phyloP scores from a whole-genome alignment of 2,329 filamentous ascomycete genomes.

The Huntiella abstrusa region DNA sequence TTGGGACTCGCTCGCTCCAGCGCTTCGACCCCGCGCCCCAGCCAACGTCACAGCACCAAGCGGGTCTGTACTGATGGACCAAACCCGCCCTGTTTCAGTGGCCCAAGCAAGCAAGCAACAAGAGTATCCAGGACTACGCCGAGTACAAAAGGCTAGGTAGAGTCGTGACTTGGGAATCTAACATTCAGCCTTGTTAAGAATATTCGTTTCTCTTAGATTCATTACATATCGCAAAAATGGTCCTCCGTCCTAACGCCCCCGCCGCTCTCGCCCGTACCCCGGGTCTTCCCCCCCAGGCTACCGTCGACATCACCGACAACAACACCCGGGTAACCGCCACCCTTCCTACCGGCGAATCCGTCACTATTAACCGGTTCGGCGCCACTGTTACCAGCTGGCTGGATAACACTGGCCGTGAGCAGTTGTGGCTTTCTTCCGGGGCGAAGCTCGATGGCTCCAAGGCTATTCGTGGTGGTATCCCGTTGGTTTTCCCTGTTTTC shows the following conservation, averaged over 20 bases:
- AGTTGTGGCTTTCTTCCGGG: conserved; percentile 67
- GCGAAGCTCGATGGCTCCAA: conserved; percentile 73
- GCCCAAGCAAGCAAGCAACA: no score
- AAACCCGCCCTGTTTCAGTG: no score
- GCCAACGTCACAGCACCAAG: no score
- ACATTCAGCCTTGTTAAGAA: no score
- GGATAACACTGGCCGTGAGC: conserved; percentile 57
- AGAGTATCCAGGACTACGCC: no score
- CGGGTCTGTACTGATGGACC: no score
- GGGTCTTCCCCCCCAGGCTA: conserved; percentile 53
- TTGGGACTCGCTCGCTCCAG: no score
- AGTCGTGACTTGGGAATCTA: no score
- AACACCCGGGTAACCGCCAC: conserved; percentile 57
- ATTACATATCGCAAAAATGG: conserved; percentile 19
- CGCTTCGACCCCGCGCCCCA: no score
- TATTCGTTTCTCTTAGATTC: no score
- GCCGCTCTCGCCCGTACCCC: conserved; percentile 56
- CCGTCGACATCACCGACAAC: conserved; percentile 54
- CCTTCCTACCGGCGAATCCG: conserved; percentile 69
- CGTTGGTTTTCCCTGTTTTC: conserved; percentile 87
- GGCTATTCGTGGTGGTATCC: conserved; percentile 78
- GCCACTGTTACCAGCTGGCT: conserved; percentile 93
- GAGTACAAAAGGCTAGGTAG: no score
- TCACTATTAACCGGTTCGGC: conserved; percentile 74
- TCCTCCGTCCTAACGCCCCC: conserved; percentile 75